These are phyloP conservation scores for Penicillium sp. DNA, from an alignment of 2,329 filamentous ascomycete genomes.

Conservation along the genomic window DNA sequence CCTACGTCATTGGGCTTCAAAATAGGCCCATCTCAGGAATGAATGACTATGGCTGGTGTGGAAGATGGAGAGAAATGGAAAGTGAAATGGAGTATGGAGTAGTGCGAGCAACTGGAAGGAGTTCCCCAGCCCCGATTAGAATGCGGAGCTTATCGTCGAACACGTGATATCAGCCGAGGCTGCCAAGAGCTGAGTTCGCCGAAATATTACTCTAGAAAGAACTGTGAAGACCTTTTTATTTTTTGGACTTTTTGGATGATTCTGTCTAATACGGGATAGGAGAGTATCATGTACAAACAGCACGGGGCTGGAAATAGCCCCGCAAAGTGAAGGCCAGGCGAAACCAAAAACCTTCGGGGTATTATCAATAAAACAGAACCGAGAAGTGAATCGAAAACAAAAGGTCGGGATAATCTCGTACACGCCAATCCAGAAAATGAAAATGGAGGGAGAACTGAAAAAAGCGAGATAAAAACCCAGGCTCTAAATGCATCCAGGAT, in stretches of 20 bases:
- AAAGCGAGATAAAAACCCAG: constrained; percentile 4
- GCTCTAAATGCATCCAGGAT: constrained; percentile 25
- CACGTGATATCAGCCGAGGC: constrained; percentile 11
- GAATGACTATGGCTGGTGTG: not conserved
- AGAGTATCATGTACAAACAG: constrained; percentile 15
- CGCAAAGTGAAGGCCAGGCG: constrained; percentile 3
- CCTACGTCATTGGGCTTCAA: constrained; percentile 22
- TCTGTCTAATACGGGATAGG: not conserved
- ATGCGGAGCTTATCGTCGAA: constrained; percentile 6
- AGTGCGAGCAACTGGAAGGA: not conserved
- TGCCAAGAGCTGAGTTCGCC: not conserved
- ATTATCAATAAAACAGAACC: constrained; percentile 37
- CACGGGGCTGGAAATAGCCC: not conserved
- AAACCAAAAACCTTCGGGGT: constrained; percentile 21
- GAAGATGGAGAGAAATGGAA: not conserved
- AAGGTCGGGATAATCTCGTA: constrained; percentile 6
- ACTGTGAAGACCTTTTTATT: not conserved
- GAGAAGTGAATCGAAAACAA: constrained; percentile 17
- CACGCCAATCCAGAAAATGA: constrained; percentile 21
- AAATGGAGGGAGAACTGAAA: constrained; percentile 6
- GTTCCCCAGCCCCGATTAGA: not conserved
- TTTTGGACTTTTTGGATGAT: not conserved
- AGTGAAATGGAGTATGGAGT: not conserved
- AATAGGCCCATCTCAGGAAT: not conserved
- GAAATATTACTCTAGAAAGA: not conserved